Evolutionary conservation across 495 filamentous ascomycete species (phyloP), one percentile per base, ranked within the genome.

Genomic region (Elaphomyces granulatus): DNA sequence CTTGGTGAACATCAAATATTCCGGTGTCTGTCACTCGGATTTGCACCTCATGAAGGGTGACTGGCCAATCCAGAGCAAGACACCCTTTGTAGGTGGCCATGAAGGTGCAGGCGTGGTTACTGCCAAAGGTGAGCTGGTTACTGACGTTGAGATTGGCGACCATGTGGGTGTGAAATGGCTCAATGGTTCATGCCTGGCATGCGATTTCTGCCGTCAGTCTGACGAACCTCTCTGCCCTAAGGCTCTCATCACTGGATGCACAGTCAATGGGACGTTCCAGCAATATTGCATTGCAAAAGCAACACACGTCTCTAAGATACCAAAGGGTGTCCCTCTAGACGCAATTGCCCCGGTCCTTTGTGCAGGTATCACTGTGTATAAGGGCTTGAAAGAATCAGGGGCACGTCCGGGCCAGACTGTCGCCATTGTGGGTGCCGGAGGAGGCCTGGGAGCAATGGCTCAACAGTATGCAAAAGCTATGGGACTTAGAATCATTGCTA

Each of bases 311-410:
- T 80, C 82, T 30, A 68, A 71, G 36, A 77, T 90, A 45, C 80
- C 78, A 38, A 76, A 83, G 51, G 73, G 75, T 10, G 58, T 74
- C 42, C 60, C 71, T 28, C 74, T 87, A 17, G 84, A 83, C 48
- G 79, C 68, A 20, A 65, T 85, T 16, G 70, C 83, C 3, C 86
- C 86, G 16, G 75, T 92, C 34, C 72, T 94, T 9, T 90, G 83
- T 53, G 86, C 83, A 39, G 86, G 86, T 55, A 77, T 94, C 54
- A 94, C 87, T 15, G 86, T 90, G 46, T 94, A 93, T 68, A 93
- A 92, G 63, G 87, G 83, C 10, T 55, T 94, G 36, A 93, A 93
- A 63, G 83, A 90, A 56, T 83, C 81, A 2, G 75, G 74, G 8
- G 77, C 66, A 0, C 61, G 72, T 2, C 74, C 85, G 0, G 87